Evolutionary conservation across 192 early-diverging fungal species (phyloP).

Genomic region (Mortierella alpina): DNA sequence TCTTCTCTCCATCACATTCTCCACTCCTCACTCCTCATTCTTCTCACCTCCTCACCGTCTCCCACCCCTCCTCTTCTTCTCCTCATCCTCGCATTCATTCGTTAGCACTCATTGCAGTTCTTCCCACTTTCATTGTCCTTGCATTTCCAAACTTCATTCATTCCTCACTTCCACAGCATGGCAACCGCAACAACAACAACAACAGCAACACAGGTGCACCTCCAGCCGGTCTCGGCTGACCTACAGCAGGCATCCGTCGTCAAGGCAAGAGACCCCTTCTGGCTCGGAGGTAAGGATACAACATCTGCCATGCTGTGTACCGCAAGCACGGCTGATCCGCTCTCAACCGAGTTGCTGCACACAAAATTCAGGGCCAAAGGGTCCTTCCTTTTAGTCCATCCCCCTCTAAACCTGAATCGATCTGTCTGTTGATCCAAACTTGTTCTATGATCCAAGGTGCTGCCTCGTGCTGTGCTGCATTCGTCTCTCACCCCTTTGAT

Average conservation of each 20-base stretch:
- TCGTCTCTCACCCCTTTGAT: slow-evolving; percentile 86
- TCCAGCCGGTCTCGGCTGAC: slow-evolving; percentile 17
- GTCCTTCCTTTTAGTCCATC: slow-evolving; percentile 2
- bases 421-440: slow-evolving; percentile 6
- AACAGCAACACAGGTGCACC: slow-evolving; percentile 8
- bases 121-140: background rate
- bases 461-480: slow-evolving; percentile 66
- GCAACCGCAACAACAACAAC: slow-evolving; percentile 28
- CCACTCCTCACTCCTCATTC: background rate
- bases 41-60: background rate
- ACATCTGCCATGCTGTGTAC: too few relatives aligned
- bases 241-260: slow-evolving; percentile 4
- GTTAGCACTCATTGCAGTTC: background rate
- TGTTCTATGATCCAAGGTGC: slow-evolving; percentile 56
- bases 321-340: background rate
- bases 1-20: background rate
- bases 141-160: background rate
- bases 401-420: background rate
- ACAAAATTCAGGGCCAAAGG: slow-evolving; percentile 2
- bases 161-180: slow-evolving; percentile 3
- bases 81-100: slow-evolving; percentile 1
- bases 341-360: background rate
- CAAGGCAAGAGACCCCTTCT: slow-evolving; percentile 58
- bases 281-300: slow-evolving; percentile 58
- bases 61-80: background rate